phyloP scores from a whole-genome alignment of 1,139 yeast genomes.

The Arxiozyma bovina region DNA sequence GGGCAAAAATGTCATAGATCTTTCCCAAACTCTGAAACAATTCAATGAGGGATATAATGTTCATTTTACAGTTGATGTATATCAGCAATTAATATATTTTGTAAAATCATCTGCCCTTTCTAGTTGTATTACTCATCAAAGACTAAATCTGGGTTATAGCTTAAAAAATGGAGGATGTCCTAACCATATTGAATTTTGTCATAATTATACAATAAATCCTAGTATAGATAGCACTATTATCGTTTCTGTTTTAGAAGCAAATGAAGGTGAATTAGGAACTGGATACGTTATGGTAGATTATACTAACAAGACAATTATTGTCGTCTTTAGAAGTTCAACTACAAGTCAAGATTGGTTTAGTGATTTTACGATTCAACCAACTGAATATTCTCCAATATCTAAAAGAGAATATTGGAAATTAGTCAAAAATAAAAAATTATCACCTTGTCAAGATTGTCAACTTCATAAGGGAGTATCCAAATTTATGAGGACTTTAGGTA shows the following conservation, averaged over 20 bases:
- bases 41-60: conserved; percentile 3
- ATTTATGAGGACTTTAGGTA: conserved; percentile 37
- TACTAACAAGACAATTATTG: conserved; percentile 37
- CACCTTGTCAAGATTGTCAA: conserved; percentile 40
- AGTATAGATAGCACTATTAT: conserved; percentile 34
- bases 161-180: conserved; percentile 29
- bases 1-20: conserved; percentile 1
- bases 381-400: conserved; percentile 33
- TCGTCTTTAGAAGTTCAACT: conserved; percentile 48
- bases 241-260: conserved; percentile 32
- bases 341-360: conserved; percentile 49
- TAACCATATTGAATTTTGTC: conserved; percentile 22
- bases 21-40: conserved; percentile 14
- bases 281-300: conserved; percentile 34
- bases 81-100: conserved; percentile 26
- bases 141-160: conserved; percentile 15
- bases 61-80: conserved; percentile 13
- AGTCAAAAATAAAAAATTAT: conserved; percentile 20
- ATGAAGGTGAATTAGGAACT: conserved; percentile 42
- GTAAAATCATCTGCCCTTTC: conserved; percentile 27
- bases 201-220: conserved; percentile 19
- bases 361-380: conserved; percentile 42
- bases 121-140: conserved; percentile 22
- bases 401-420: conserved; percentile 18
- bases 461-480: conserved; percentile 53